These are phyloP conservation scores for Colletotrichum lini DNA, from an alignment of 2,329 filamentous ascomycete species.

Conservation along the genomic window DNA sequence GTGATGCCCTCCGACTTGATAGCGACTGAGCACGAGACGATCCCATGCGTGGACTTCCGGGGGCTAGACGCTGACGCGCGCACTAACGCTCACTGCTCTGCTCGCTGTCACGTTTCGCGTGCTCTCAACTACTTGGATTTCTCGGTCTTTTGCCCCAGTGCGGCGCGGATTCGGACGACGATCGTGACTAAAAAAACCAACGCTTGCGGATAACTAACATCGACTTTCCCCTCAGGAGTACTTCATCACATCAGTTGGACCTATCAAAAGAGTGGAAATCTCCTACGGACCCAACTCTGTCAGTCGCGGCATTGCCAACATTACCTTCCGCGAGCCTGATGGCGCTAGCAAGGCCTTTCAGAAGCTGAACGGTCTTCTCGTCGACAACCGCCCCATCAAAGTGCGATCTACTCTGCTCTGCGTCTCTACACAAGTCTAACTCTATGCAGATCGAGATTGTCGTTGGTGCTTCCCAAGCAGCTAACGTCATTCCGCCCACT, in stretches of 20 bases:
- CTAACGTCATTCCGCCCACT: conserved; percentile 74
- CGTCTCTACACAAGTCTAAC: conserved; percentile 43
- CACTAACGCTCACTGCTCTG: conserved; percentile 54
- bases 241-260: conserved; percentile 88
- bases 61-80: conserved; percentile 34
- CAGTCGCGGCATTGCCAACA: conserved; percentile 92
- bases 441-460: conserved; percentile 85
- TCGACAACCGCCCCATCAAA: conserved; percentile 93
- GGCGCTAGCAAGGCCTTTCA: conserved; percentile 88
- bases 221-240: conserved; percentile 87
- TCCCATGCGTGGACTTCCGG: conserved; percentile 1
- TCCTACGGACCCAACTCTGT: conserved; percentile 93
- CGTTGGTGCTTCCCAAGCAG: conserved; percentile 81
- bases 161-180: conserved; percentile 42
- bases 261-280: conserved; percentile 91
- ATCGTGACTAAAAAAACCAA: conserved; percentile 52
- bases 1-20: conserved; percentile 39
- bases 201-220: conserved; percentile 75
- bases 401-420: conserved; percentile 61
- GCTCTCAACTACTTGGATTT: conserved; percentile 33
- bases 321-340: conserved; percentile 86
- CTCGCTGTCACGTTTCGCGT: conserved; percentile 47
- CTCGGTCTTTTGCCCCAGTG: conserved; percentile 46
- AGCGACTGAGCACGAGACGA: conserved; percentile 28
- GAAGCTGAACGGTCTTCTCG: conserved; percentile 88